Percentiles rank a stretch among this genome's conserved stretches.
phyloP scores from a whole-genome alignment of 106 monocot species.

The Allium fistulosum region DNA sequence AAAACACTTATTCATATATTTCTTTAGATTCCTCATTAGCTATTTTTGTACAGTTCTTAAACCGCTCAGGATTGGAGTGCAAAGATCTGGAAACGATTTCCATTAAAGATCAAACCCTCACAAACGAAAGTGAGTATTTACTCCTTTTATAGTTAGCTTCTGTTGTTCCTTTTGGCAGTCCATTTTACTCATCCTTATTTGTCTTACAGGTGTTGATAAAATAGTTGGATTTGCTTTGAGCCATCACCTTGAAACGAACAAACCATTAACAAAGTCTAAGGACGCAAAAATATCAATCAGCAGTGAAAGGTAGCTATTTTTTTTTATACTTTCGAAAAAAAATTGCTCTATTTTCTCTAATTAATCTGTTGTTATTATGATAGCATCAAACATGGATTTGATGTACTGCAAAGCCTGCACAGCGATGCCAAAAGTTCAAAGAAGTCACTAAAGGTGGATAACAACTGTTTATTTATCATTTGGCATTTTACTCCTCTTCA shows the following conservation, averaged over 20 bases:
- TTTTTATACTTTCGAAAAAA: background rate
- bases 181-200: slow-evolving; percentile 1
- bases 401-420: slow-evolving; percentile 51
- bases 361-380: background rate
- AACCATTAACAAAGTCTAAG: slow-evolving; percentile 9
- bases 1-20: no score
- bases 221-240: slow-evolving; percentile 69
- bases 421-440: slow-evolving; percentile 62
- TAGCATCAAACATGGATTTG: slow-evolving; percentile 62
- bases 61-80: slow-evolving; percentile 52
- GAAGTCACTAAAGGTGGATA: slow-evolving; percentile 69
- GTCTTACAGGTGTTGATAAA: slow-evolving; percentile 56
- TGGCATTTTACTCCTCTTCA: slow-evolving; percentile 5
- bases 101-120: slow-evolving; percentile 63
- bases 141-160: background rate
- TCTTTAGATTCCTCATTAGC: no score
- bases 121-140: slow-evolving; percentile 59
- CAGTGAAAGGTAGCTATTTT: slow-evolving; percentile 44
- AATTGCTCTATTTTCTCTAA: background rate
- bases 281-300: slow-evolving; percentile 49
- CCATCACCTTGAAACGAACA: slow-evolving; percentile 44
- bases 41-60: slow-evolving; percentile 36
- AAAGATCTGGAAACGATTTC: slow-evolving; percentile 49
- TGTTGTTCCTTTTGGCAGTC: background rate
- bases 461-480: slow-evolving; percentile 8